Evolutionary conservation across 163 green algal genomes (phyloP), one percentile per base, ranked within the genome.

Genomic region (Chloromonas sp.): DNA sequence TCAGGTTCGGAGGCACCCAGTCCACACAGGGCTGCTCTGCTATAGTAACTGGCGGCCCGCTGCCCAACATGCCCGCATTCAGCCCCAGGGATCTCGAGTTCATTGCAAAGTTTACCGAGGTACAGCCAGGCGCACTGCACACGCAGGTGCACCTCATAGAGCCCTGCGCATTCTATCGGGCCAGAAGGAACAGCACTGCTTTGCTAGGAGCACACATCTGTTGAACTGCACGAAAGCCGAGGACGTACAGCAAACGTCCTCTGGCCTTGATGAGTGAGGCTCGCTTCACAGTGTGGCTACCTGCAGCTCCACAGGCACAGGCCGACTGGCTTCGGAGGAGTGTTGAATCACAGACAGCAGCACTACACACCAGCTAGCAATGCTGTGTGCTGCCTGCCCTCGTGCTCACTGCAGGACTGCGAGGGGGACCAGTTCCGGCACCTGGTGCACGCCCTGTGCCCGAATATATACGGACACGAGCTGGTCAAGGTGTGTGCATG

Each of bases 391-490:
- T 61, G 58, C 79, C 8, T 70, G 60, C 36, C 2, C 36, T 60
- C 11, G 66, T 74, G 66, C 14, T 84, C 58, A 76, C 84, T 86
- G 61, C 88, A 96, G 89, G 87, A 91, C 62, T 94, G 89, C 62
- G 89, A 92, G 70, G 92, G 91, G 0, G 92, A 98, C 76, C 90
- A 93, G 86, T 89, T 98, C 60, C 87, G 92, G 14, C 91, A 95
- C 82, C 90, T 99, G 76, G 93, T 98, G 15, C 92, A 97, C 60
- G 92, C 93, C 2, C 88, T 99, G 62, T 98, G 95, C 85, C 97
- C 97, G 13, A 87, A 86, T 82, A 98, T 99, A 80, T 97, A 94
- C 82, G 96, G 97, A 76, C 89, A 98, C 58, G 95, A 98, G 86
- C 82, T 98, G 36, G 94, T 98, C 83, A 99, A 99, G 89, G 78